A percentile compares a stretch with the other conserved stretches of the same genome.
These are phyloP conservation scores for Agapanthus africanus DNA, from an alignment of 106 monocot species.

Conservation along the genomic window DNA sequence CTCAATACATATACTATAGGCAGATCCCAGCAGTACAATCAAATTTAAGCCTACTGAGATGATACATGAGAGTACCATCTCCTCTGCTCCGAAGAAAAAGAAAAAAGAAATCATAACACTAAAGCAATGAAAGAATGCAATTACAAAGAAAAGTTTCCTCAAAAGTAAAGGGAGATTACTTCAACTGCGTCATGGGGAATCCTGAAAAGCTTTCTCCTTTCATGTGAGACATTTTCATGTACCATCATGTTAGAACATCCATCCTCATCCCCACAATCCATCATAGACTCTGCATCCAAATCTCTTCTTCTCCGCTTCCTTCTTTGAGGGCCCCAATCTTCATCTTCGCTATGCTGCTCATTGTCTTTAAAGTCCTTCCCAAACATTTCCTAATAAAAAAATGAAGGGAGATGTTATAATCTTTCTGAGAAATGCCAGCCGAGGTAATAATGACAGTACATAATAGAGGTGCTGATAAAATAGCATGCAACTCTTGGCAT, in stretches of 20 bases:
- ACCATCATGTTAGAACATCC: slow-evolving; percentile 10
- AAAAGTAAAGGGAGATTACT: slow-evolving; percentile 27
- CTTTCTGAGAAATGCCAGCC: not conserved
- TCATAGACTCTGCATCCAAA: slow-evolving; percentile 10
- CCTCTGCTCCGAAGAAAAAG: too few species aligned
- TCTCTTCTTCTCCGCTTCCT: slow-evolving; percentile 34
- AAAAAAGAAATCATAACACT: not conserved
- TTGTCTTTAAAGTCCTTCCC: slow-evolving; percentile 50
- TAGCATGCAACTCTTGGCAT: not conserved
- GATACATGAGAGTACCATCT: too few species aligned
- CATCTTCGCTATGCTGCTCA: slow-evolving; percentile 68
- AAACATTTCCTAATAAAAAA: slow-evolving; percentile 75
- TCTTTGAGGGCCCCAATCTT: slow-evolving; percentile 73
- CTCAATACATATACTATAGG: too few species aligned
- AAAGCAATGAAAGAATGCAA: slow-evolving; percentile 1
- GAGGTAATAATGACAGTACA: not conserved
- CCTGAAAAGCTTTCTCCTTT: slow-evolving; percentile 45
- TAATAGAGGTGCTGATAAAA: not conserved
- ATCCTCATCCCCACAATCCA: slow-evolving; percentile 16
- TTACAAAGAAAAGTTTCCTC: not conserved
- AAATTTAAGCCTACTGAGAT: too few species aligned
- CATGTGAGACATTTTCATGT: slow-evolving; percentile 15
- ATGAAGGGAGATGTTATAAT: not conserved
- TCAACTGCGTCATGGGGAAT: slow-evolving; percentile 56
- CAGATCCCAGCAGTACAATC: too few species aligned